phyloP scores from a whole-genome alignment of 352 stramenopile genomes.

The Globisporangium alternatum region DNA sequence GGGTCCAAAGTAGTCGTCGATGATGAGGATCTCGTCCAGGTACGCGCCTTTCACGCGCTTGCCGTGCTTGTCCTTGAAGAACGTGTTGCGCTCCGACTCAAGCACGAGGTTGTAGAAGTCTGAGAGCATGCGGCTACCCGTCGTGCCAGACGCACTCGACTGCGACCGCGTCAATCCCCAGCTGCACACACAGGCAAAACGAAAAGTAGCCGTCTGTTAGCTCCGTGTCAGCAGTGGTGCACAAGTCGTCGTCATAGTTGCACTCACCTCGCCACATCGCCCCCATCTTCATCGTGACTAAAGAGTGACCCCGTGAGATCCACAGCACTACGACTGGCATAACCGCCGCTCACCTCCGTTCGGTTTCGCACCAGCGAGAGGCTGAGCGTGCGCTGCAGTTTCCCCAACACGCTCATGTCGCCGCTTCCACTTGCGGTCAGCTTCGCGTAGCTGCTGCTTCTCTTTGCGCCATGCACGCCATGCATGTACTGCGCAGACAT shows the following conservation, averaged over 20 bases:
- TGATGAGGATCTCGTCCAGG: conserved; percentile 42
- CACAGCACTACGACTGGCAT: background rate
- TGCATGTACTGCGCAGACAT: conserved; percentile 5
- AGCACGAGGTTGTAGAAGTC: conserved; percentile 81
- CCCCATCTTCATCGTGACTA: conserved; percentile 9
- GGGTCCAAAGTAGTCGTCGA: conserved; percentile 59
- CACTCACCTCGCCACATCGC: conserved; percentile 13
- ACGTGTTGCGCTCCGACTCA: conserved; percentile 65
- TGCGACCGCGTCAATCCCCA: conserved; percentile 41
- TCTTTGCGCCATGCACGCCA: conserved; percentile 11
- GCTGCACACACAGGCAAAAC: conserved; percentile 14
- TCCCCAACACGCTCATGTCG: conserved; percentile 42
- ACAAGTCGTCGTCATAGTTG: background rate
- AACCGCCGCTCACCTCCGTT: conserved; percentile 5
- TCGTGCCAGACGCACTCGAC: conserved; percentile 49
- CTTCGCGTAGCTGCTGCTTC: conserved; percentile 7
- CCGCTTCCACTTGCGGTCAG: conserved; percentile 8
- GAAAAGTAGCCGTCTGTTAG: background rate
- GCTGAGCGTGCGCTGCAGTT: conserved; percentile 56
- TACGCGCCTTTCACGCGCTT: conserved; percentile 53
- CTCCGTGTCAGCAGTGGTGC: background rate
- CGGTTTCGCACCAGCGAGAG: conserved; percentile 23
- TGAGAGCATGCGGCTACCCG: conserved; percentile 70
- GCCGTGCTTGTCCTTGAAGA: conserved; percentile 53
- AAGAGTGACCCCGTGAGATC: conserved; percentile 4